These are phyloP conservation scores for Salix dunnii DNA, from an alignment of 345 rosid species.

Conservation along the genomic window DNA sequence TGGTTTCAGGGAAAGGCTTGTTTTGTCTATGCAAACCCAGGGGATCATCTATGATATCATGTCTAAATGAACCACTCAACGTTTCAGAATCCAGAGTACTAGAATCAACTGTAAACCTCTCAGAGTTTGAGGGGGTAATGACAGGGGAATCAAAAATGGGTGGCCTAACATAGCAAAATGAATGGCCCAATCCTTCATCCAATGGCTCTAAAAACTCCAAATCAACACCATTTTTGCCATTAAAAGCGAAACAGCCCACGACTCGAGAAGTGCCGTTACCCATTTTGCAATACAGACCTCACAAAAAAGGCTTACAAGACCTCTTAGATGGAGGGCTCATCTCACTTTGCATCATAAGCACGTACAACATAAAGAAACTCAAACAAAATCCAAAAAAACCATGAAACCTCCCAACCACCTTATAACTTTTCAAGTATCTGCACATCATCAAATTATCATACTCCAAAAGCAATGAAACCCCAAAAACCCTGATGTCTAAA, in stretches of 20 bases:
- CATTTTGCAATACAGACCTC: conserved; percentile 48
- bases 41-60: conserved; percentile 70
- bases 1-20: conserved; percentile 75
- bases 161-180: conserved; percentile 94
- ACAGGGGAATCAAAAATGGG: conserved; percentile 78
- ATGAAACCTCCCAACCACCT: conserved; percentile 56
- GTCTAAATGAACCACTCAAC: conserved; percentile 75
- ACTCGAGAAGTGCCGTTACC: conserved; percentile 97
- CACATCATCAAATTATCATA: conserved; percentile 57
- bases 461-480: conserved; percentile 26
- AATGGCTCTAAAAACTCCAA: conserved; percentile 76
- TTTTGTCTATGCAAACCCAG: conserved; percentile 45
- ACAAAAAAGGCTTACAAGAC: conserved; percentile 27
- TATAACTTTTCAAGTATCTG: conserved; percentile 37
- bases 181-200: conserved; percentile 96
- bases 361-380: conserved; percentile 39
- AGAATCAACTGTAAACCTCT: conserved; percentile 93
- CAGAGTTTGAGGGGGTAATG: conserved; percentile 86
- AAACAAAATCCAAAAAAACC: conserved; percentile 44
- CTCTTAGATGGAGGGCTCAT: conserved; percentile 41
- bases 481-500: neutral
- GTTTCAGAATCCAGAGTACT: conserved; percentile 93
- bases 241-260: conserved; percentile 82
- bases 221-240: conserved; percentile 75
- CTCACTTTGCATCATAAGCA: conserved; percentile 54